Conservation (phyloP, 2,329 filamentous ascomycete species). For the Cytospora schulzeri region DNA sequence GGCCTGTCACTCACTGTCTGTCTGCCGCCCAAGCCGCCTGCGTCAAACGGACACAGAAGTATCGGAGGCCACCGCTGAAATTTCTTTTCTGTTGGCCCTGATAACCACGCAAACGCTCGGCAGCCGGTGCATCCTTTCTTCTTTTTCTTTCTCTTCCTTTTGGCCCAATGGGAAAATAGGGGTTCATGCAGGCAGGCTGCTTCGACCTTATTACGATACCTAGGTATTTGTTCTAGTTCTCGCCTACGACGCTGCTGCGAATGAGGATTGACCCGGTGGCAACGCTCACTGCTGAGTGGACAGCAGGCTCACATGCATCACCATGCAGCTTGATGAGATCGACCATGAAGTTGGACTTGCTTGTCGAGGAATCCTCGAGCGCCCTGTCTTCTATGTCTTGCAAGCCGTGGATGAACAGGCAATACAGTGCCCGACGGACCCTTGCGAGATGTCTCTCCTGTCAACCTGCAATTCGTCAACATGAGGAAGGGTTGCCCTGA, state of each 20-base stretch:
- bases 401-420: not conserved
- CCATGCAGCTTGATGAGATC: slow-evolving; percentile 1
- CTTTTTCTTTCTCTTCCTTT: not conserved
- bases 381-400: slow-evolving; percentile 11
- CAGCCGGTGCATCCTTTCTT: not conserved
- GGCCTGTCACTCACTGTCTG: not conserved
- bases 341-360: slow-evolving; percentile 4
- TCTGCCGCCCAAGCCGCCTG: slow-evolving; percentile 1
- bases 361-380: not conserved
- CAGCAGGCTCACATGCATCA: not conserved
- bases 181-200: not conserved
- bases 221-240: not conserved
- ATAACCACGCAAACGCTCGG: not conserved
- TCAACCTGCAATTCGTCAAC: slow-evolving; percentile 11
- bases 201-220: slow-evolving; percentile 1
- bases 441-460: slow-evolving; percentile 18
- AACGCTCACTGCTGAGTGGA: not conserved
- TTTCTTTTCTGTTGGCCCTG: not conserved
- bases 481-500: slow-evolving; percentile 9
- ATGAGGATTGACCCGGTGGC: not conserved
- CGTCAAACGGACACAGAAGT: slow-evolving; percentile 11
- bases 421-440: slow-evolving; percentile 14
- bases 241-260: not conserved
- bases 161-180: slow-evolving; percentile 7
- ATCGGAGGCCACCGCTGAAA: slow-evolving; percentile 1